Conservation (phyloP, 805 yeast genomes). For the Teunomyces barrocoloradensis region DNA sequence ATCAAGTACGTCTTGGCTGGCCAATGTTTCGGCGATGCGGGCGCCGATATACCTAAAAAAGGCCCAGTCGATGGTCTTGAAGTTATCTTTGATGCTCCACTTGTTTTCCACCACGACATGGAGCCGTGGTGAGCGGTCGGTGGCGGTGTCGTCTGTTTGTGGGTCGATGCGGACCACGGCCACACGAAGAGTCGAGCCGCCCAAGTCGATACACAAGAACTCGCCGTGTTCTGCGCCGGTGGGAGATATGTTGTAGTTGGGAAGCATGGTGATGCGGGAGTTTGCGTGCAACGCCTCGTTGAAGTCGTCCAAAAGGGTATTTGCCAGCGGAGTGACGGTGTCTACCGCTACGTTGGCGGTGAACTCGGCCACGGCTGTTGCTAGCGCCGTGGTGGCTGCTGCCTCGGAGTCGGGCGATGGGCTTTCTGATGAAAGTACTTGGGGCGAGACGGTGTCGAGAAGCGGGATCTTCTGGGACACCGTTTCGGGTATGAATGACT, state of each 20-base stretch:
- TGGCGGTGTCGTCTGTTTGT: conserved; percentile 6
- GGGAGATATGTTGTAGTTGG: conserved; percentile 37
- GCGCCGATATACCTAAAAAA: conserved; percentile 46
- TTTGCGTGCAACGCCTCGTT: conserved; percentile 26
- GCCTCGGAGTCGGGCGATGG: conserved; percentile 1
- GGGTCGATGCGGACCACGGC: conserved; percentile 32
- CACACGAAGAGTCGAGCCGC: conserved; percentile 54
- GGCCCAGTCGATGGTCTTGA: conserved; percentile 36
- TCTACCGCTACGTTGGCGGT: conserved; percentile 8
- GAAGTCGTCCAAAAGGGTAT: conserved; percentile 18
- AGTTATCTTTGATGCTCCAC: conserved; percentile 38
- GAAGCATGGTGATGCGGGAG: conserved; percentile 37
- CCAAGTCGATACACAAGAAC: conserved; percentile 51
- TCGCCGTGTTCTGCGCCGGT: conserved; percentile 37
- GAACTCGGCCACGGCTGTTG: conserved; percentile 5
- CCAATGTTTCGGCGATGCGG: conserved; percentile 28
- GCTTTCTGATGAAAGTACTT: not conserved
- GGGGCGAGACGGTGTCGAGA: not conserved
- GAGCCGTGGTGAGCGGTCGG: conserved; percentile 22
- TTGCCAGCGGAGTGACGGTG: conserved; percentile 10
- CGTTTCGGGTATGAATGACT: conserved; percentile 3
- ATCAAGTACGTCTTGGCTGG: conserved; percentile 15
- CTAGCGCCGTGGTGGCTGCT: not conserved
- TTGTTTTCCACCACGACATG: conserved; percentile 27
- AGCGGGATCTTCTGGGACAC: not conserved